Evolutionary conservation across 2,329 filamentous ascomycete genomes (phyloP), one percentile per base, ranked within the genome.

Genomic region (Fusarium acutatum): DNA sequence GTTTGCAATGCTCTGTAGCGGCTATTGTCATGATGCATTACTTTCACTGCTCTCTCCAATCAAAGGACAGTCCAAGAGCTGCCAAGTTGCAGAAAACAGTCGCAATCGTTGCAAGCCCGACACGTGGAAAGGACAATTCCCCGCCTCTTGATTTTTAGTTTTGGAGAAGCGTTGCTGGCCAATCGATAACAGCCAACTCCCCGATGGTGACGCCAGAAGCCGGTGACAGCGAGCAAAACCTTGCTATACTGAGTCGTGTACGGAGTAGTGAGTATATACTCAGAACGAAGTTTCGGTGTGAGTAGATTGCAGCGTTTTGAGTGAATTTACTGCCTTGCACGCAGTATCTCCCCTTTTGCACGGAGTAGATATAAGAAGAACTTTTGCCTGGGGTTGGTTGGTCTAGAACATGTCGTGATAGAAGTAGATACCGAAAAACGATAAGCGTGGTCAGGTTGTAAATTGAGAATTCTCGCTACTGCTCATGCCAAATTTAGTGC

Each of bases 101-200:
- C 47, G 43, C 47, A 54, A 43, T 68, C 41, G 40, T 30, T 71
- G 28, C 28, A 60, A 54, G 62, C 40, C 41, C 46, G 62, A 68
- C 71, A 73, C 71, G 71, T 71, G 71, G 71, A 71, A 58, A 43
- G 22, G 15, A 35, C n/a, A 40, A 71, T 53, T 59, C 66, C 71
- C 71, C 58, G 67, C 71, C 70, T 63, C 71, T 40, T 43, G 38
- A 61, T 58, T 64, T 68, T 67, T 67, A 38, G 47, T 32, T 61
- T 53, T 43, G 34, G 30, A 54, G 40, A 60, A 69, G 50, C 28
- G 32, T 28, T 60, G 62, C 24, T 38, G 34, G 50, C 71, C 71
- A 74, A 73, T 71, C 40, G 38, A 20, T 49, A 26, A 30, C 40
- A 58, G 49, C 54, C 59, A 62, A 53, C 64, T 64, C 54, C 62